A percentile compares a stretch with the other conserved stretches of the same genome.
Conservation (phyloP, 2,329 filamentous ascomycete species). For the Colletotrichum somersetense region DNA sequence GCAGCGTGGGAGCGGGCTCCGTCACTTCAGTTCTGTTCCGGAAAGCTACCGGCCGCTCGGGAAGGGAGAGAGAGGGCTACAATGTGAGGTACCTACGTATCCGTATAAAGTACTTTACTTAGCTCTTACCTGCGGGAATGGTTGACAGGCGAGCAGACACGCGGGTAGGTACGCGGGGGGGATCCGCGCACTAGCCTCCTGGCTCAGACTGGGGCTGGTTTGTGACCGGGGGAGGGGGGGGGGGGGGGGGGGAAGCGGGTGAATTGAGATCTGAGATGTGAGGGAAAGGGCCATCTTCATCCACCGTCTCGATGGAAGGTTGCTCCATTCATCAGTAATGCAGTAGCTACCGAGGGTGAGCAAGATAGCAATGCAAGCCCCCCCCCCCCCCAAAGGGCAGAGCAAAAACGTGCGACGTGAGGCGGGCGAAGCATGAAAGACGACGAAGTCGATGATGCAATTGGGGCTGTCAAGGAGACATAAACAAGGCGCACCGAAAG, state of each 20-base stretch:
- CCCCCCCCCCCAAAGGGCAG: background rate
- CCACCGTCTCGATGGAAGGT: background rate
- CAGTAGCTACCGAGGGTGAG: background rate
- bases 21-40: background rate
- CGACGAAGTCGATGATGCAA: background rate
- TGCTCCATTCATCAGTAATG: background rate
- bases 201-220: background rate
- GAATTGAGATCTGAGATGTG: constrained; percentile 16
- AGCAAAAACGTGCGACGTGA: background rate
- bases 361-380: background rate
- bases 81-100: background rate
- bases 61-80: background rate
- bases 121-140: background rate
- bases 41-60: constrained; percentile 14
- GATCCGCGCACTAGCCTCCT: background rate
- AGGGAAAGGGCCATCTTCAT: background rate
- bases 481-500: background rate
- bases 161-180: background rate
- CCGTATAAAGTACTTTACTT: too few relatives aligned
- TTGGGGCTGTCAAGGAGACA: background rate
- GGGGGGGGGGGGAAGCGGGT: background rate
- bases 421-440: background rate
- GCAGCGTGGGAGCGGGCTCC: constrained; percentile 8
- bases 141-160: constrained; percentile 10
- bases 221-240: constrained; percentile 10